These are phyloP conservation scores for button mushroom (Agaricus bisporus) DNA, from an alignment of 768 basidiomycete genomes.

Conservation along the genomic window DNA sequence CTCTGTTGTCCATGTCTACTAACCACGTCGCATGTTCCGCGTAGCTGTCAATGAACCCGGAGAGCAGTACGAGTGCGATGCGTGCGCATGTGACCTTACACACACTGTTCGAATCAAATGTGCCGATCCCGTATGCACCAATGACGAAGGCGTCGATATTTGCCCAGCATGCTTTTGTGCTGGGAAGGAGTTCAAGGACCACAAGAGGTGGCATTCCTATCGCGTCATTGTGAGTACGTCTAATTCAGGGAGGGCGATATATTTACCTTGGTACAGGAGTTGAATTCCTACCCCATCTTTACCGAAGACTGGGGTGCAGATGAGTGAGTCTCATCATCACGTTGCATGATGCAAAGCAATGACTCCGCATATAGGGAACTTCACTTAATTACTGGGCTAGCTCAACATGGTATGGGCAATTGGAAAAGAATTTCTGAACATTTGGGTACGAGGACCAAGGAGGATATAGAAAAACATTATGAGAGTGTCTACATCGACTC, in stretches of 20 bases:
- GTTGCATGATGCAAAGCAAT: background rate
- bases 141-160: conserved; percentile 79
- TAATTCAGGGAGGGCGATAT: conserved; percentile 6
- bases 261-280: conserved; percentile 50
- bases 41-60: conserved; percentile 77
- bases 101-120: conserved; percentile 97
- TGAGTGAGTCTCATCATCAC: conserved; percentile 52
- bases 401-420: conserved; percentile 86
- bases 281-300: conserved; percentile 96
- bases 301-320: conserved; percentile 96
- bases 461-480: conserved; percentile 92
- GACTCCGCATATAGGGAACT: conserved; percentile 57
- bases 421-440: conserved; percentile 97
- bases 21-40: conserved; percentile 9
- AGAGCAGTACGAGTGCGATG: conserved; percentile 77
- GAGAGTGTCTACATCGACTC: conserved; percentile 74
- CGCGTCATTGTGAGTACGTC: conserved; percentile 70
- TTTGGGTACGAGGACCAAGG: conserved; percentile 88
- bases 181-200: conserved; percentile 83
- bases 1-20: conserved; percentile 14
- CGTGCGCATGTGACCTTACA: conserved; percentile 83
- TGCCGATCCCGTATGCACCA: conserved; percentile 64
- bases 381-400: conserved; percentile 81
- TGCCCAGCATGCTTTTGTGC: conserved; percentile 91
- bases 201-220: conserved; percentile 84